Evolutionary conservation across 305 asterid species (phyloP).

Genomic region (Solanum hybrid): DNA sequence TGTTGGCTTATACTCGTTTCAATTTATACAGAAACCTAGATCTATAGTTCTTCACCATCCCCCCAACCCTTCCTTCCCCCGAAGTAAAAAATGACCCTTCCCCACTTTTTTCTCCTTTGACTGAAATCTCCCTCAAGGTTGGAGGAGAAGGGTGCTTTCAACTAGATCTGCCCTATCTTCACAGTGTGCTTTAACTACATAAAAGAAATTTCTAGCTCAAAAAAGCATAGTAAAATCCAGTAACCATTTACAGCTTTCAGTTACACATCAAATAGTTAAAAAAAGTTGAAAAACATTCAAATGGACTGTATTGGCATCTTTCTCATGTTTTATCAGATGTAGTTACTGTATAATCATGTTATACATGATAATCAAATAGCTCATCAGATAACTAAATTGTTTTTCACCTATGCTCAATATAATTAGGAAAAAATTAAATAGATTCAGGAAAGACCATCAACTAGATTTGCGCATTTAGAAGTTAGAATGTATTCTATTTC

Average conservation of each 20-base stretch:
- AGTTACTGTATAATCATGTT: not conserved
- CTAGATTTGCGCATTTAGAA: not conserved
- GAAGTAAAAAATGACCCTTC: not conserved
- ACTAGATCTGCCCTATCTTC: not conserved
- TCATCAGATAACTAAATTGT: not conserved
- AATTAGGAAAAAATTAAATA: not conserved
- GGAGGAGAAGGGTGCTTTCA: not conserved
- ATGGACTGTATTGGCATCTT: not conserved
- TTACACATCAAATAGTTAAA: not conserved
- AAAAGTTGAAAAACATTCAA: not conserved
- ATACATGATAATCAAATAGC: not conserved
- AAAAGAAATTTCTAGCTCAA: not conserved
- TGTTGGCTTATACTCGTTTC: not conserved
- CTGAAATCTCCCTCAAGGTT: not conserved
- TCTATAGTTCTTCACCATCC: not conserved
- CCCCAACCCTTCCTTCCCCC: not conserved
- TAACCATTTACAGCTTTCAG: not conserved
- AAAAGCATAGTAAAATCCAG: not conserved
- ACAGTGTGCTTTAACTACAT: not conserved
- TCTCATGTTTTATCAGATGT: not conserved
- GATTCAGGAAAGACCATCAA: not conserved
- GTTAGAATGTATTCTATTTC: not conserved
- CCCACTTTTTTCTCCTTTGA: not conserved
- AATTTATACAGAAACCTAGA: not conserved
- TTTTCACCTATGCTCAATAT: not conserved